Base-by-base conservation (phyloP, 495 filamentous ascomycete genomes). In the Aspergillus funiculosus region DNA sequence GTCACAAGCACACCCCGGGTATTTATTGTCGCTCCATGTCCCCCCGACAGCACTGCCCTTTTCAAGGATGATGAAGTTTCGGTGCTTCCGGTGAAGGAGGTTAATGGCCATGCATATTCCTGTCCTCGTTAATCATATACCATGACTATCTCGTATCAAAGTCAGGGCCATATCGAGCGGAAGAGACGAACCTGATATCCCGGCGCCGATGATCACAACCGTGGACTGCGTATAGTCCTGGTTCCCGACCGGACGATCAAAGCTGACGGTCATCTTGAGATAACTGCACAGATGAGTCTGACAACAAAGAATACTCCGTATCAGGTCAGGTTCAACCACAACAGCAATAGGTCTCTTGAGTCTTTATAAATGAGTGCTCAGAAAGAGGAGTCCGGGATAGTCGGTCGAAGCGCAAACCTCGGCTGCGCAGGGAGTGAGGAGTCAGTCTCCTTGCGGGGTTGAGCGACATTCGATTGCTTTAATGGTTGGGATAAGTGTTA, bases 91-190 rank as follows among this genome's bases (percentile, higher is more conserved):
- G 22, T 66, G 73, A 54, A 80, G 70, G 24, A 79, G 58, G 38
- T 79, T 75, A 45, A 79, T 80, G 11, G 77, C 78, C 56, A 70
- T 76, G 51, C 74, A 79, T 55, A 78, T 67, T 43, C 74, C 76
- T 69, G 22, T 4, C 10, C 1, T 18, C 6, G 20, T 41, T 20
- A 47, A 17, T 25, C 18, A 4, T n/a, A 6, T 10, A 9, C 6
- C 4, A 10, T 15, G 14, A 10, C 19, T 19, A 37, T 5, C 11
- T 13, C n/a, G 17, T 14, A 46, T 15, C 10, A 35, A 2, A 15
- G 8, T 15, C 3, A 17, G 18, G n/a, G 2, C 31, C 3, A 3
- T 28, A 22, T 20, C 18, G 17, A 37, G 18, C 17, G 14, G 34
- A 37, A n/a, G 4, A 28, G 3, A 28, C 32, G n/a, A 17, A 48